A percentile compares a stretch with the other conserved stretches of the same genome.
phyloP scores from a whole-genome alignment of 768 basidiomycete genomes.

The Suillus fuscotomentosus region DNA sequence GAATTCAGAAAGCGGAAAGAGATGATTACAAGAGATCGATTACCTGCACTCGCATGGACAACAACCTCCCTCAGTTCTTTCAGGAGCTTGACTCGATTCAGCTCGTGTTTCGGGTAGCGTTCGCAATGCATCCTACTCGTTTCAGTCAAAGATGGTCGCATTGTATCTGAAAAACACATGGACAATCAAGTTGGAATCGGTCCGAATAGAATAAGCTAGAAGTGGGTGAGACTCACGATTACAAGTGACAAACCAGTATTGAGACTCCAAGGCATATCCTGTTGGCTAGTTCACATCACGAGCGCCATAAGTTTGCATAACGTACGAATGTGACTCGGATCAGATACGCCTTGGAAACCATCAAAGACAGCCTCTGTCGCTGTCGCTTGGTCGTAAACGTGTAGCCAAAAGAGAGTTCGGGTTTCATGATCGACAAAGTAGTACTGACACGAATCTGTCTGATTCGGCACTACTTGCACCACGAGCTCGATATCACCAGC shows the following conservation, averaged over 20 bases:
- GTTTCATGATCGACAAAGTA: slow-evolving; percentile 45
- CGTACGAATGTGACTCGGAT: slow-evolving; percentile 41
- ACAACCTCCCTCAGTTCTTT: slow-evolving; percentile 4
- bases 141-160: background rate
- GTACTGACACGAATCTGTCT: slow-evolving; percentile 24
- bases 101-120: slow-evolving; percentile 1
- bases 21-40: slow-evolving; percentile 3
- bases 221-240: background rate
- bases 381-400: slow-evolving; percentile 30
- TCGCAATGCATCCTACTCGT: slow-evolving; percentile 10
- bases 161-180: background rate
- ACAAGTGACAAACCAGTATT: slow-evolving; percentile 21
- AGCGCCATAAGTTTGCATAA: background rate
- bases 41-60: slow-evolving; percentile 17
- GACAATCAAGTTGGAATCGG: background rate
- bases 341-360: slow-evolving; percentile 37
- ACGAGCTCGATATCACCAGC: background rate
- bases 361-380: slow-evolving; percentile 22
- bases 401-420: slow-evolving; percentile 47
- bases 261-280: slow-evolving; percentile 18
- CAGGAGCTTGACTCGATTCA: slow-evolving; percentile 1
- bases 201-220: background rate
- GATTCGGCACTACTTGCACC: background rate
- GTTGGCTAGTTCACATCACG: background rate
- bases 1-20: slow-evolving; percentile 2